These are phyloP conservation scores for Alternaria postmessia DNA, from an alignment of 2,329 filamentous ascomycete genomes.

Conservation along the genomic window DNA sequence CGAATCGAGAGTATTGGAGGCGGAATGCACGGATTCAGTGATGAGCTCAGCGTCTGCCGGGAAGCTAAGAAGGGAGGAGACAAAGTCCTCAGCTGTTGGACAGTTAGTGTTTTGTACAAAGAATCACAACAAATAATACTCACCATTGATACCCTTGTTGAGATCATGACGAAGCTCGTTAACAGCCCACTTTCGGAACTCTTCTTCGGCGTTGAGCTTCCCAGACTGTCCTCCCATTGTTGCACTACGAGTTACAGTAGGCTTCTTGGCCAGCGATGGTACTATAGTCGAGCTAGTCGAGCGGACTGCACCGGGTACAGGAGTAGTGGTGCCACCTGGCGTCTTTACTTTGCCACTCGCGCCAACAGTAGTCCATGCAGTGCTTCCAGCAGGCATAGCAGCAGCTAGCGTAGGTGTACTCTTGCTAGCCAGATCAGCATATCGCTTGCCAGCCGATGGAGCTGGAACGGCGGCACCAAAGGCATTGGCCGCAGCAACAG, in stretches of 20 bases:
- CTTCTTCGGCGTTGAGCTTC: constrained; percentile 76
- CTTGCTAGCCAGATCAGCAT: constrained; percentile 93
- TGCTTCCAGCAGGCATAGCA: constrained; percentile 54
- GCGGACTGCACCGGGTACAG: constrained; percentile 56
- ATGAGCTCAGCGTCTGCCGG: constrained; percentile 83
- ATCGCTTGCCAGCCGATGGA: constrained; percentile 76
- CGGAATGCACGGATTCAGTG: constrained; percentile 86
- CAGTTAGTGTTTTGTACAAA: constrained; percentile 23
- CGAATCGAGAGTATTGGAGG: constrained; percentile 88
- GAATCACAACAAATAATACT: constrained; percentile 29
- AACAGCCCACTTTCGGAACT: constrained; percentile 93
- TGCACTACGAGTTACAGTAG: constrained; percentile 60
- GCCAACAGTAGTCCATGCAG: constrained; percentile 94
- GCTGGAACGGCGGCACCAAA: constrained; percentile 56
- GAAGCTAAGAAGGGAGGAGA: constrained; percentile 76
- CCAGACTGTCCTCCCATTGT: constrained; percentile 55
- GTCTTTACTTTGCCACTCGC: constrained; percentile 90
- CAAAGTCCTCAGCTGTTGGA: constrained; percentile 76
- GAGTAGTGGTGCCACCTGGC: constrained; percentile 67
- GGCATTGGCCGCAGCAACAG: constrained; percentile 55
- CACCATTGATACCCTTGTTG: constrained; percentile 72
- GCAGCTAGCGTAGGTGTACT: constrained; percentile 55
- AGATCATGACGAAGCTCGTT: constrained; percentile 79
- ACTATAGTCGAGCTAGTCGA: constrained; percentile 57
- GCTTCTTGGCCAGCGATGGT: constrained; percentile 59